phyloP scores from a whole-genome alignment of 2,329 filamentous ascomycete species.

The Lecanicillium sp. region DNA sequence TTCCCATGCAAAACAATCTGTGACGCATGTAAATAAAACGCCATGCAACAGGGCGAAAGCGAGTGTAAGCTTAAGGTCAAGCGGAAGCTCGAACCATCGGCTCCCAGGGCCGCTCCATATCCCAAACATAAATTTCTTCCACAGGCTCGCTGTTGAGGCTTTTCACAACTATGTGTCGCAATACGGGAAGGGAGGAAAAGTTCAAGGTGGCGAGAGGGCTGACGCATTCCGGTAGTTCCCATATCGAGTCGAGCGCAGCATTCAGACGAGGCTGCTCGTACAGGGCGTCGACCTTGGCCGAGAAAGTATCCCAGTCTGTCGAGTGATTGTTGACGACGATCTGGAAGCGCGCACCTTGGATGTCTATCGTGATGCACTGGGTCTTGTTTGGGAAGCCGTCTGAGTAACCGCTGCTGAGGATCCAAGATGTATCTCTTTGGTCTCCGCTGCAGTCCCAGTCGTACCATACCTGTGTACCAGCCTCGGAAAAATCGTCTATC shows the following conservation, averaged over 20 bases:
- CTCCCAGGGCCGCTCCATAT: constrained; percentile 31
- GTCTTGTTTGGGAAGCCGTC: constrained; percentile 25
- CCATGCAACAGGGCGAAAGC: constrained; percentile 1
- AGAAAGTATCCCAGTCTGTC: constrained; percentile 22
- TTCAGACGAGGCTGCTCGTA: constrained; percentile 19
- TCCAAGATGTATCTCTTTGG: constrained; percentile 26
- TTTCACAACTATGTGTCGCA: constrained; percentile 29
- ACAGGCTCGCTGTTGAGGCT: constrained; percentile 21
- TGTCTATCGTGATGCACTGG: constrained; percentile 27
- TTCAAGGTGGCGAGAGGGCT: constrained; percentile 16
- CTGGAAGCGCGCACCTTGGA: constrained; percentile 31
- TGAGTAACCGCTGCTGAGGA: constrained; percentile 22
- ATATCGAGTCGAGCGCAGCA: constrained; percentile 18
- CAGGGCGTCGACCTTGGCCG: constrained; percentile 25
- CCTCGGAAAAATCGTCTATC: constrained; percentile 28
- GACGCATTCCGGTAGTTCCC: constrained; percentile 16
- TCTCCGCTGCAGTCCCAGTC: constrained; percentile 31
- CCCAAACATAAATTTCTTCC: constrained; percentile 32
- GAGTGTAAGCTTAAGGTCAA: constrained; percentile 10
- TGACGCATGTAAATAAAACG: constrained; percentile 6
- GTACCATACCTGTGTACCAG: constrained; percentile 33
- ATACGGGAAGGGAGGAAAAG: constrained; percentile 20
- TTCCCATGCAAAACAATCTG: background rate
- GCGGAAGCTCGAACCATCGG: constrained; percentile 32
- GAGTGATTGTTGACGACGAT: constrained; percentile 29